phyloP scores from a whole-genome alignment of 2,329 filamentous ascomycete genomes.

The Epichloe coenophiala region DNA sequence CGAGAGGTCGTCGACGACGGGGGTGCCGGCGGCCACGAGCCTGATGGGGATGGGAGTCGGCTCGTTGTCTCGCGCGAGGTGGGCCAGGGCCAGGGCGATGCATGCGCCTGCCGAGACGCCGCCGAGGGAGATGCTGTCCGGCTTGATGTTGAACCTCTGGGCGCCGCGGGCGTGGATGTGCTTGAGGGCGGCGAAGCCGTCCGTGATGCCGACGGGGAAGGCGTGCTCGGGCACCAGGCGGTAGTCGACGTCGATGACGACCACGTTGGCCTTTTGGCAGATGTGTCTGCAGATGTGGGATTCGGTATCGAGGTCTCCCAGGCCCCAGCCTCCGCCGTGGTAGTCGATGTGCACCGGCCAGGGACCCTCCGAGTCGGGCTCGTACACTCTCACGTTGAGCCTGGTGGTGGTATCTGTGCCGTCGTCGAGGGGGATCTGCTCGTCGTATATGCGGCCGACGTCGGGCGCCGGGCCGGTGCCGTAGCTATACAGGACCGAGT shows the following conservation, averaged over 20 bases:
- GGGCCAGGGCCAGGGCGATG: slow-evolving; percentile 24
- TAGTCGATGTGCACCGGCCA: slow-evolving; percentile 36
- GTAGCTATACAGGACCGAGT: slow-evolving; percentile 31
- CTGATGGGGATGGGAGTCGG: slow-evolving; percentile 18
- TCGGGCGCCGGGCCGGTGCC: slow-evolving; percentile 28
- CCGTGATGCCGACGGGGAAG: slow-evolving; percentile 34
- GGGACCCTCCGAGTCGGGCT: slow-evolving; percentile 24
- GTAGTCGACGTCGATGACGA: slow-evolving; percentile 38
- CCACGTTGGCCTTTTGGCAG: slow-evolving; percentile 27
- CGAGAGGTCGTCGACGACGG: slow-evolving; percentile 26
- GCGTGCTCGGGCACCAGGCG: slow-evolving; percentile 35
- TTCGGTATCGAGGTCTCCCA: slow-evolving; percentile 36
- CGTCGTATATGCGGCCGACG: slow-evolving; percentile 25
- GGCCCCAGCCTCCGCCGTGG: slow-evolving; percentile 36
- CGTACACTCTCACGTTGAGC: slow-evolving; percentile 28
- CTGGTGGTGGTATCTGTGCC: slow-evolving; percentile 9
- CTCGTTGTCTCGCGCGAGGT: slow-evolving; percentile 25
- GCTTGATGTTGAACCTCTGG: slow-evolving; percentile 23
- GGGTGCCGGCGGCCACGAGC: slow-evolving; percentile 24
- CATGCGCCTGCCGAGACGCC: slow-evolving; percentile 32
- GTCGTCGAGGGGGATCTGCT: slow-evolving; percentile 19
- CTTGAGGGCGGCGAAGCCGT: slow-evolving; percentile 32
- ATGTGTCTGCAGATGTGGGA: slow-evolving; percentile 34
- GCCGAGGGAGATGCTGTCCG: slow-evolving; percentile 26
- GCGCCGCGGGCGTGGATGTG: slow-evolving; percentile 23